Evolutionary conservation across 352 stramenopile species (phyloP), one percentile per base, ranked within the genome.

Genomic region (Phytophthora quininea): DNA sequence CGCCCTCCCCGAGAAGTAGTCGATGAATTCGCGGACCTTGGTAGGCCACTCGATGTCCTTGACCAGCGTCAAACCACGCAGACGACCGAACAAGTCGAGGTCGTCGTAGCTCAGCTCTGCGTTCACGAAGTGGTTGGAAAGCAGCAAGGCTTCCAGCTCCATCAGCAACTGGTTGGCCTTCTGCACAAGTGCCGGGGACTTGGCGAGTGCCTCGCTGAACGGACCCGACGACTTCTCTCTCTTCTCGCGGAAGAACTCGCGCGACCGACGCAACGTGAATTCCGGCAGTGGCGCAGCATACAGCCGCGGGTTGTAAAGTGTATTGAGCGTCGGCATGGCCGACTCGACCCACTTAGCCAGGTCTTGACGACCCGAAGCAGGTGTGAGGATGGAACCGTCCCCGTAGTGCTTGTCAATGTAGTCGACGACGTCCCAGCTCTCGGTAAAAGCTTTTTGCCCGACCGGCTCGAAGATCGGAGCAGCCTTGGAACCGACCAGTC

Each of bases 351-450:
- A 87, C 30, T 61, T 54, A 50, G 73, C 73, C 53, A 84, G 51
- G 57, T 85, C 79, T 33, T 69, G 67, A 50, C 79, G 76, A 48
- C 56, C 63, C 33, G 73, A 60, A 19, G 72, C 69, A 45, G 56
- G 55, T 46, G 73, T 70, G 49, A 77, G 63, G 52, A 84, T 46
- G 46, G 67, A 59, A 3, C 64, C 43, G 32, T 70, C 71, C 10
- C 79, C 79, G 52, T 73, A 83, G 62, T 80, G 55, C 35, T 65
- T 60, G 58, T 85, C 73, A 37, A 87, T 73, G 59, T 82, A 84
- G 40, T 60, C 70, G 30, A 84, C 76, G 57, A 87, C 80, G 48
- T 83, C 79, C 62, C 82, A 77, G 56, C 73, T 83, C 73, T 88
- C 76, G 2, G 71, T 62, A 57, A 85, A 77, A 24, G 75, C 65